Evolutionary conservation across 202 grass and related monocot genomes (phyloP), one percentile per base, ranked within the genome.

Genomic region (Sporobolus alterniflorus): DNA sequence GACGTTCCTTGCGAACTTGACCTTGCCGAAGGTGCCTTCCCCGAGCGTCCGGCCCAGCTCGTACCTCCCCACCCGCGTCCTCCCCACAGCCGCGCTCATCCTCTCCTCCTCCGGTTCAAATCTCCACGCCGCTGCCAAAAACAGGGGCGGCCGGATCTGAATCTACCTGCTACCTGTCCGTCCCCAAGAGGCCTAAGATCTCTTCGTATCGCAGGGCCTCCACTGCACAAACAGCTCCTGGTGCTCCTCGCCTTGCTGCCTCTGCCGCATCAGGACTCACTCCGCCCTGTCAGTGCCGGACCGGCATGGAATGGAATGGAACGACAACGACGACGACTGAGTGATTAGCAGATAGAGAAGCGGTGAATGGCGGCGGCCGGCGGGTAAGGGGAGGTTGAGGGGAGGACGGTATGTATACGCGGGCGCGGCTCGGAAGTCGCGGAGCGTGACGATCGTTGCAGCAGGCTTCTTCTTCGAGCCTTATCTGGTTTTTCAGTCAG

Each of bases 1-100:
- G 0, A 82, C 72, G 34, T 94, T 81, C 82, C 79, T 89, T 0
- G 89, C 89, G 59, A 94, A 94, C 51, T 79, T 94, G 65, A 94
- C 92, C 82, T 92, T 94, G 61, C 89, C 89, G 52, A 94, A 94
- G 77, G 92, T 90, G 62, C 92, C 92, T 75, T 94, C 92, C 3
- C 92, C 92, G 16, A 94, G 89, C 52, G 89, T 92, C 30, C 92
- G 78, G 9, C 92, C 92, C 11, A 94, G 89, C 56, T 94, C 92
- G 80, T 94, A 94, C 84, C 89, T 92, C 22, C 92, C 92, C 42
- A 92, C 92, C 79, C 87, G 81, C 55, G 22, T 59, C 24, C 55
- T 59, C 55, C 55, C 55, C 22, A 12, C n/a, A 11, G 55, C 0
- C n/a, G 5, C 24, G 55, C 55, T 59, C 55, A 59, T 59, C 55